Base-by-base conservation (phyloP, 345 rosid genomes). In the Eutrema yunnanense region DNA sequence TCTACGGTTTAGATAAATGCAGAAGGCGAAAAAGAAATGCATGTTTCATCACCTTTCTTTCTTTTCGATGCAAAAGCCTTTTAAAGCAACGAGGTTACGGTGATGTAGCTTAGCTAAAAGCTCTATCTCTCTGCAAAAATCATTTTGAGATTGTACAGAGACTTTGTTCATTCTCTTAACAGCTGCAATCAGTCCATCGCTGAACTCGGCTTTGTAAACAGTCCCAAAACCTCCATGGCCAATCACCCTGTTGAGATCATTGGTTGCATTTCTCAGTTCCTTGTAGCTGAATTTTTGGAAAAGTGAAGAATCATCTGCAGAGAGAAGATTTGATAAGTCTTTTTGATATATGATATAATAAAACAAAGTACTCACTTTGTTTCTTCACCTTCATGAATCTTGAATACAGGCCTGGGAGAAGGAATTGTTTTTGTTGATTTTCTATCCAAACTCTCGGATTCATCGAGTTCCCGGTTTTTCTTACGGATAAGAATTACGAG, bases 171-270 rank as follows among this genome's bases (percentile, higher is more conserved):
- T 94, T 64, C 79, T 75, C 70, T 94, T 94, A 48, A 89, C 93
- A 2, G 96, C 96, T 33, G 80, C 74, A 47, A 82, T 71, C 55
- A 79, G 72, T 62, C 95, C 96, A 73, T 89, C 92, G 57, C 72
- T 78, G 54, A 91, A 85, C 63, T 86, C 84, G 29, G 90, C 97
- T 82, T 83, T 89, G 77, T 86, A 87, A 58, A 94, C 96, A 9
- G 95, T 91, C 37, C 97, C 98, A 67, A 91, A 94, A 58, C 97
- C 97, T 58, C 98, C 98, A 8, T 79, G 84, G 65, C 98, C 98
- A 73, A 94, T 85, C 26, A 85, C 61, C 0, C 79, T 81, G 63
- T 47, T 83, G 71, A 89, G 89, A 76, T 80, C 84, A 47, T 85
- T 85, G 0, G 98, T 94, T 40, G 93, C 93, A 78, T 74, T 91